Conservation (phyloP, 202 grass and related monocot genomes). For the Elaeis oleifera region DNA sequence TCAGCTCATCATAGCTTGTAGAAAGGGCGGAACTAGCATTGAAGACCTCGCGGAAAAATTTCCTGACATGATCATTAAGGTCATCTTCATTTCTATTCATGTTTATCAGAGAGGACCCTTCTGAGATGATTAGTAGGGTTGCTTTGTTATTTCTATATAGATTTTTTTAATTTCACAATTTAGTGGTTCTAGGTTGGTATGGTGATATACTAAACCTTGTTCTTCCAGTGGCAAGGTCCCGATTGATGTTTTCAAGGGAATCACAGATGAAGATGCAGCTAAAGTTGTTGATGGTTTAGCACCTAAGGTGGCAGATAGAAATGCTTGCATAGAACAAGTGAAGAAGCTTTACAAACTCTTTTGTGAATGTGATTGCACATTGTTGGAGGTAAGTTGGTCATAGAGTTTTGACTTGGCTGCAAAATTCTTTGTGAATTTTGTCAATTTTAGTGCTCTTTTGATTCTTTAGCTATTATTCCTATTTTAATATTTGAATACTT, state of each 20-base stretch:
- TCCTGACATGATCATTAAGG: conserved; percentile 98
- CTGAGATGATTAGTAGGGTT: conserved; percentile 5
- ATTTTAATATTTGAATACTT: conserved; percentile 23
- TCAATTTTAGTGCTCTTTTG: not conserved
- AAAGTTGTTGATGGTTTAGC: conserved; percentile 97
- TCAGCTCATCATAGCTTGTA: conserved; percentile 95
- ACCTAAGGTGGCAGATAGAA: conserved; percentile 67
- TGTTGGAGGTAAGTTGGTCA: conserved; percentile 56
- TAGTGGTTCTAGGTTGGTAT: not conserved
- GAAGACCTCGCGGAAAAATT: conserved; percentile 98
- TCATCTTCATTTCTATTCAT: conserved; percentile 17
- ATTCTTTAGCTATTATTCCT: conserved; percentile 7
- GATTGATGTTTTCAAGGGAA: conserved; percentile 95
- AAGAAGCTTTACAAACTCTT: conserved; percentile 93
- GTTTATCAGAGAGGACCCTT: no score
- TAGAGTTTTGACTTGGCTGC: not conserved
- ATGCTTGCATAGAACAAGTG: conserved; percentile 89
- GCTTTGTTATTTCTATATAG: not conserved
- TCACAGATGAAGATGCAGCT: conserved; percentile 86
- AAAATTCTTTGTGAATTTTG: not conserved
- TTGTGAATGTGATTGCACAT: conserved; percentile 68
- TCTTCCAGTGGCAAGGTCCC: conserved; percentile 56
- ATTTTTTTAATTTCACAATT: not conserved
- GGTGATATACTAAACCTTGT: conserved; percentile 24
- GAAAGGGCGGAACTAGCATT: conserved; percentile 94